phyloP scores from a whole-genome alignment of 495 filamentous ascomycete species.

The Oidiodendron maius region DNA sequence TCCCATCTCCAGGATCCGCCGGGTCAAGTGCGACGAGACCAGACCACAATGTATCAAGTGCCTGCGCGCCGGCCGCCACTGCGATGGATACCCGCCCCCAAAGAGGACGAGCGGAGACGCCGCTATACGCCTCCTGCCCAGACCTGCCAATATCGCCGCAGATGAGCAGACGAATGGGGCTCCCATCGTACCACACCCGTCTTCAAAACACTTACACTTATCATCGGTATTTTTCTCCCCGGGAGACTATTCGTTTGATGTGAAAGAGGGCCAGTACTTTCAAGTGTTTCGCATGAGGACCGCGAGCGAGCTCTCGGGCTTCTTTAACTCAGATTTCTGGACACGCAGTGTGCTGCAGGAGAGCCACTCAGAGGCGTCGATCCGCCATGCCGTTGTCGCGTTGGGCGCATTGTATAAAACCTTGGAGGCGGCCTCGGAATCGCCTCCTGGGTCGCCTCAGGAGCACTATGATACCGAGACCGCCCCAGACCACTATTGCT shows the following conservation, averaged over 20 bases:
- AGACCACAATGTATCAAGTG: conserved; percentile 55
- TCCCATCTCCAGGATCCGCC: conserved; percentile 54
- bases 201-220: too few relatives aligned
- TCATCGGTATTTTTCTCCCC: too few relatives aligned
- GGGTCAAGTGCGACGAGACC: conserved; percentile 63
- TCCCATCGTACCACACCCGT: too few relatives aligned
- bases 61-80: conserved; percentile 40
- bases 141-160: too few relatives aligned
- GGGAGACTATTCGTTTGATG: conserved; percentile 15
- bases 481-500: conserved; percentile 29
- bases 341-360: conserved; percentile 50
- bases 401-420: conserved; percentile 59
- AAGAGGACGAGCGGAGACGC: conserved; percentile 9
- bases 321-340: conserved; percentile 61
- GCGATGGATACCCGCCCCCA: conserved; percentile 47
- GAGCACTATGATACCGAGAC: conserved; percentile 39
- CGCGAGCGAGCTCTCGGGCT: conserved; percentile 52
- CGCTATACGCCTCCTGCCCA: conserved; percentile 17
- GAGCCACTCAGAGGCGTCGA: conserved; percentile 52
- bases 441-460: conserved; percentile 43
- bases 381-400: conserved; percentile 61
- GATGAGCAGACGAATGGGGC: too few relatives aligned
- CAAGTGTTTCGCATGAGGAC: conserved; percentile 54
- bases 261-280: conserved; percentile 49
- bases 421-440: conserved; percentile 44